These are phyloP conservation scores for Pythium insidiosum DNA, from an alignment of 352 stramenopile genomes.

Conservation along the genomic window DNA sequence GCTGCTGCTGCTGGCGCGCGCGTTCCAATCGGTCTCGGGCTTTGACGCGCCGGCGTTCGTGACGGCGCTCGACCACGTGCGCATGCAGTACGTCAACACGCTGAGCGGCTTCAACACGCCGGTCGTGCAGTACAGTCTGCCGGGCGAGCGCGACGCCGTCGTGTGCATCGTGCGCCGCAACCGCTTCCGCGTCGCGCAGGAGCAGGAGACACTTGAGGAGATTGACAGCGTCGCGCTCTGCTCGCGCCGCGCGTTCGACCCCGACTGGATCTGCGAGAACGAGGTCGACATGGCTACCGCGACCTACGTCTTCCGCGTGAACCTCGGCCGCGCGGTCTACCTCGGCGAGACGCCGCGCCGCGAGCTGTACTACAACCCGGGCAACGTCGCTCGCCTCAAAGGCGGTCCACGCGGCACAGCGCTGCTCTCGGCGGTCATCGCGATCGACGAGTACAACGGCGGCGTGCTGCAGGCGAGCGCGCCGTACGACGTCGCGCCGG, in stretches of 20 bases:
- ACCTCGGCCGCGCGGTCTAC: constrained; percentile 8
- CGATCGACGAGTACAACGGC: constrained; percentile 16
- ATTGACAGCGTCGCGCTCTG: constrained; percentile 18
- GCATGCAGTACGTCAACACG: constrained; percentile 16
- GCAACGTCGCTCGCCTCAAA: constrained; percentile 6
- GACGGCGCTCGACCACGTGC: not conserved
- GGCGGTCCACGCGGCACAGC: constrained; percentile 4
- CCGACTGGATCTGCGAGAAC: constrained; percentile 18
- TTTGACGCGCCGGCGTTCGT: constrained; percentile 12
- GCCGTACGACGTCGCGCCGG: constrained; percentile 12
- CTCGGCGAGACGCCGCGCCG: constrained; percentile 6
- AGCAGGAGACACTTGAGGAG: constrained; percentile 2
- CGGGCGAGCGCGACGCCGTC: constrained; percentile 5
- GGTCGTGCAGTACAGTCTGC: constrained; percentile 10
- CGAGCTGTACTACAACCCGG: constrained; percentile 15
- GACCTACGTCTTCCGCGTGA: constrained; percentile 13
- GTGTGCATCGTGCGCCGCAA: constrained; percentile 12
- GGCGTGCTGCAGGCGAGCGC: constrained; percentile 13
- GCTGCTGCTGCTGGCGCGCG: not conserved
- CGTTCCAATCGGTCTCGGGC: constrained; percentile 3
- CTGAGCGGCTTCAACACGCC: constrained; percentile 16
- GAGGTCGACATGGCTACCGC: constrained; percentile 7
- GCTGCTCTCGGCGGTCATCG: constrained; percentile 9
- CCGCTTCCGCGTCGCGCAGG: constrained; percentile 4
- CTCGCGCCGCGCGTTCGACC: constrained; percentile 13